phyloP scores from a whole-genome alignment of 805 yeast species.

The Candida glaebosa region DNA sequence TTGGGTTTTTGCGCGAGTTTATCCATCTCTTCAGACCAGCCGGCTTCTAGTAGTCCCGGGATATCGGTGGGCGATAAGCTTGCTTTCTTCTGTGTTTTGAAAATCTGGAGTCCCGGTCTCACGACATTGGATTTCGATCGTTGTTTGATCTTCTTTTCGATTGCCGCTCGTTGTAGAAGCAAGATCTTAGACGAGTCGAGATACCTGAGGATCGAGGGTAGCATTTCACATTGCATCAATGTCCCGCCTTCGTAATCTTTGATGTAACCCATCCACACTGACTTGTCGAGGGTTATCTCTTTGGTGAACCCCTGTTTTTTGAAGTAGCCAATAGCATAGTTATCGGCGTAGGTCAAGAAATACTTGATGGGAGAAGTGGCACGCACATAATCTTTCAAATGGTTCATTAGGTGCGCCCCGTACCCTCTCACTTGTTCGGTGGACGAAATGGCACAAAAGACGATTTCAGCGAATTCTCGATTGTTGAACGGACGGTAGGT shows the following conservation, averaged over 20 bases:
- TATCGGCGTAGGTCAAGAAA: constrained; percentile 94
- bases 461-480: constrained; percentile 94
- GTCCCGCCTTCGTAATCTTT: constrained; percentile 99
- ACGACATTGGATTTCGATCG: constrained; percentile 77
- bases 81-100: constrained; percentile 47
- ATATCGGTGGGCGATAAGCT: constrained; percentile 69
- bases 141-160: constrained; percentile 75
- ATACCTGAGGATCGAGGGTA: constrained; percentile 77
- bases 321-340: constrained; percentile 97
- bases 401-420: constrained; percentile 99
- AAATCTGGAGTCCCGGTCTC: constrained; percentile 75
- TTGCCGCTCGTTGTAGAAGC: constrained; percentile 86
- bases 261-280: constrained; percentile 96
- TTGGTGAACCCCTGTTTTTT: constrained; percentile 98
- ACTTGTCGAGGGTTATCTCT: constrained; percentile 81
- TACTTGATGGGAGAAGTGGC: constrained; percentile 82
- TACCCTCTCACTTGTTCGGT: constrained; percentile 98
- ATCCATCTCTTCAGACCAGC: constrained; percentile 99
- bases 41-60: constrained; percentile 90
- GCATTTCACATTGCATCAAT: constrained; percentile 93
- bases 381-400: constrained; percentile 89
- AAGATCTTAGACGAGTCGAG: constrained; percentile 84
- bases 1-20: constrained; percentile 93
- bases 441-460: constrained; percentile 95
- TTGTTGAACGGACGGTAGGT: constrained; percentile 92